phyloP scores from a whole-genome alignment of 177 flowering plant species.

The Telopea speciosissima region DNA sequence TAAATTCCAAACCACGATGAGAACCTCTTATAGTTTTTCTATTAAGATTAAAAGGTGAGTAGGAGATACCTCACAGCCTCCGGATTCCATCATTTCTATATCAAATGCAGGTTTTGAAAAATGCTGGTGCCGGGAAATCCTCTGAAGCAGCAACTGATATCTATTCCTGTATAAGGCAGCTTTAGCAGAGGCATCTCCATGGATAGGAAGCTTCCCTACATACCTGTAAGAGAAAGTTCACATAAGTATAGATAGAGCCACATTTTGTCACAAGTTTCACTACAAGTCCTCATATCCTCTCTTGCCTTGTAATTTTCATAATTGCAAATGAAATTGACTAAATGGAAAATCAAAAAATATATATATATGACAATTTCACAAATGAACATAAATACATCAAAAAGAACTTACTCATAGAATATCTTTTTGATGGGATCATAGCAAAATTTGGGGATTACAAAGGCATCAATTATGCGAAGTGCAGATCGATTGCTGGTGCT shows the following conservation, averaged over 20 bases:
- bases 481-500: slow-evolving; percentile 25
- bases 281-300: neutral
- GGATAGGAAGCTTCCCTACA: slow-evolving; percentile 60
- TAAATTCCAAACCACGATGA: neutral
- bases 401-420: slow-evolving; percentile 57
- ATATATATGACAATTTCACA: neutral
- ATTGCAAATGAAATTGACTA: too few relatives aligned
- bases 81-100: slow-evolving; percentile 39
- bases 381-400: neutral
- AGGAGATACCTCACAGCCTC: slow-evolving; percentile 65
- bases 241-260: neutral
- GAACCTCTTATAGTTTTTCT: neutral
- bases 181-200: slow-evolving; percentile 88
- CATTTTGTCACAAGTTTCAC: neutral
- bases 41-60: neutral
- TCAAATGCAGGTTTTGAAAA: slow-evolving; percentile 83
- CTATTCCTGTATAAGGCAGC: slow-evolving; percentile 77
- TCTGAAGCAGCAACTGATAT: slow-evolving; percentile 69
- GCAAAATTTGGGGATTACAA: slow-evolving; percentile 60
- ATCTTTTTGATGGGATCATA: slow-evolving; percentile 70
- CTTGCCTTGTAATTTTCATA: neutral
- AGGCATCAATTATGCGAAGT: slow-evolving; percentile 62
- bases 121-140: slow-evolving; percentile 74
- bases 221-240: slow-evolving; percentile 33
- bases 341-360: too few relatives aligned